Evolutionary conservation across 202 grass and related monocot species (phyloP).

Genomic region (Panicum virgatum): DNA sequence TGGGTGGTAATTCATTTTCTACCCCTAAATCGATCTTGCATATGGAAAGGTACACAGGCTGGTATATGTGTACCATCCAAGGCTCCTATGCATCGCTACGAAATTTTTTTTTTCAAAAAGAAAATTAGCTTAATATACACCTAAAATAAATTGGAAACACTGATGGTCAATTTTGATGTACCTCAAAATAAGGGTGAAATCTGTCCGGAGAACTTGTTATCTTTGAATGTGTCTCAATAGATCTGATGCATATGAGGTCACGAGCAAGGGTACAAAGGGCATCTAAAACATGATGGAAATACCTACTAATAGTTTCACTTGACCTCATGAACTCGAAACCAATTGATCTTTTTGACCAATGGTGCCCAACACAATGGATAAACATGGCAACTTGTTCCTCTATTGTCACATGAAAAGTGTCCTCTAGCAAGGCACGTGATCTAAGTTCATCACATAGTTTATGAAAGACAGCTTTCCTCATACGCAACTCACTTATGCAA

Average conservation of each 20-base stretch:
- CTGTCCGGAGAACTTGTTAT: background rate
- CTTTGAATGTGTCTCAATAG: background rate
- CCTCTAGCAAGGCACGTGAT: background rate
- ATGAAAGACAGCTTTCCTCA: background rate
- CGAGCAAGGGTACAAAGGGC: background rate
- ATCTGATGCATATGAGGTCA: background rate
- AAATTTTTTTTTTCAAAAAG: background rate
- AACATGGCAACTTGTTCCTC: background rate
- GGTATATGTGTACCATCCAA: no score
- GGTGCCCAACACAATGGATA: background rate
- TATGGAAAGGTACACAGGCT: background rate
- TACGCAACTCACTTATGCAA: background rate
- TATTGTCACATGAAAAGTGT: background rate
- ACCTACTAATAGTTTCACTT: background rate
- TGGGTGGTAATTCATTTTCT: background rate
- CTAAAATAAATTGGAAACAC: background rate
- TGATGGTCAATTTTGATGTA: background rate
- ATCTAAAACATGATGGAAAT: background rate
- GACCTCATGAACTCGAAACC: background rate
- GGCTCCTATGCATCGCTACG: background rate
- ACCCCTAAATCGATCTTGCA: background rate
- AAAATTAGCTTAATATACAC: background rate
- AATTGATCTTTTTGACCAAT: background rate
- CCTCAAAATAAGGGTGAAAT: conserved; percentile 14
- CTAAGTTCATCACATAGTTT: background rate